Conservation (phyloP, 768 basidiomycete genomes). For the Boletus speciosus region DNA sequence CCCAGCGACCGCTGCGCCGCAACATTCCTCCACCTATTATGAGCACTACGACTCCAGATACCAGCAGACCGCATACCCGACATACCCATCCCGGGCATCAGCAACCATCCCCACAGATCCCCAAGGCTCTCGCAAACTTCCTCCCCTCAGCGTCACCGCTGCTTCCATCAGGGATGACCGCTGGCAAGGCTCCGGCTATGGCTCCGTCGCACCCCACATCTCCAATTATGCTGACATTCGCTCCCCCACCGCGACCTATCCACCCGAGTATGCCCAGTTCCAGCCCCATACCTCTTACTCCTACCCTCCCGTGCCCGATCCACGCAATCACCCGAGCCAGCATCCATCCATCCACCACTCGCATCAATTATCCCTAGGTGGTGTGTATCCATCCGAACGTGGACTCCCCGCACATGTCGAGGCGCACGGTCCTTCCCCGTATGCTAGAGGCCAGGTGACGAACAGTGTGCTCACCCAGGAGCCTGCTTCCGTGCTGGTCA, state of each 20-base stretch:
- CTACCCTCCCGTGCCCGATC: conserved; percentile 37
- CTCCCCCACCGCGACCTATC: conserved; percentile 63
- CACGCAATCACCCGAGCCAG: conserved; percentile 30
- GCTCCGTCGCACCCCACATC: conserved; percentile 35
- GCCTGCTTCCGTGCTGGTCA: conserved; percentile 33
- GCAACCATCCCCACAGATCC: conserved; percentile 47
- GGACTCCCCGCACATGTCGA: conserved; percentile 39
- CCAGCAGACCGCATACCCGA: conserved; percentile 36
- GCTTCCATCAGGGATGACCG: conserved; percentile 46
- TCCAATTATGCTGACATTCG: conserved; percentile 47
- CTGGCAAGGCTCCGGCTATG: conserved; percentile 43
- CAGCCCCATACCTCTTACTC: conserved; percentile 33
- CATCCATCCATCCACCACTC: conserved; percentile 24
- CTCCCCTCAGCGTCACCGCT: conserved; percentile 47
- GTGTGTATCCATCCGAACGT: conserved; percentile 31
- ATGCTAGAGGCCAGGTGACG: conserved; percentile 41
- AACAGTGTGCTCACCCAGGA: conserved; percentile 33
- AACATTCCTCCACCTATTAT: conserved; percentile 48
- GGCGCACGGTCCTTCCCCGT: conserved; percentile 44
- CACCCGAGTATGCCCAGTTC: conserved; percentile 50
- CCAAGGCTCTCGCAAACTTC: conserved; percentile 55
- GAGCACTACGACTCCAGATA: conserved; percentile 56
- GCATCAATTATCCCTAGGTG: conserved; percentile 28
- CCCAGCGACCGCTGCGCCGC: conserved; percentile 41
- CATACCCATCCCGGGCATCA: conserved; percentile 47